phyloP scores from a whole-genome alignment of 768 basidiomycete species.

The Boletellus ananas region DNA sequence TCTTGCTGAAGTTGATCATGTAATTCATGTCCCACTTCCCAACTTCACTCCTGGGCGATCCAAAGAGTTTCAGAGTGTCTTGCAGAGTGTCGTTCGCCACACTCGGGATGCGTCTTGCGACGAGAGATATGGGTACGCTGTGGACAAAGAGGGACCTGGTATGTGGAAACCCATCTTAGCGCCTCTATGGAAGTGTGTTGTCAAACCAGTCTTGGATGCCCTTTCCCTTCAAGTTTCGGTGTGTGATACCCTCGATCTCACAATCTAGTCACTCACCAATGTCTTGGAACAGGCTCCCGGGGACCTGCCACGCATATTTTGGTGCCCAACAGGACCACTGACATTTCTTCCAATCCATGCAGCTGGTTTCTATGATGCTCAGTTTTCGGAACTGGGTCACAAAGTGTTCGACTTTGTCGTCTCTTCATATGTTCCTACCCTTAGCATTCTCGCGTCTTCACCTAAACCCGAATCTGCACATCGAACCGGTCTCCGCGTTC shows the following conservation, averaged over 20 bases:
- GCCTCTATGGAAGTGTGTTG: not conserved
- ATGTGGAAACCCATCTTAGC: not conserved
- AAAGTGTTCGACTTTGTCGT: not conserved
- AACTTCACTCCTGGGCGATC: not conserved
- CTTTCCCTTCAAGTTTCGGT: not conserved
- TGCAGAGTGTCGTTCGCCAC: not conserved
- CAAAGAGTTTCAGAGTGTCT: not conserved
- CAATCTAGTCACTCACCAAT: not conserved
- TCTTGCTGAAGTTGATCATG: not conserved
- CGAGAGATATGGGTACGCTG: not conserved
- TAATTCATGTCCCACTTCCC: not conserved
- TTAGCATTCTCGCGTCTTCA: slow-evolving; percentile 13
- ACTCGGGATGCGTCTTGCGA: not conserved
- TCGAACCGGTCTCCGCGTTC: not conserved
- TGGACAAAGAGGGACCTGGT: no score
- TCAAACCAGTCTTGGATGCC: slow-evolving; percentile 1
- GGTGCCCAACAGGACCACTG: slow-evolving; percentile 1
- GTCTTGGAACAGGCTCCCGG: not conserved
- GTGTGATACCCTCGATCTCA: not conserved
- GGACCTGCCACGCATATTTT: not conserved
- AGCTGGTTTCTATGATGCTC: not conserved
- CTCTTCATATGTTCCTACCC: slow-evolving; percentile 30
- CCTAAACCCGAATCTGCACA: not conserved
- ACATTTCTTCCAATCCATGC: slow-evolving; percentile 1
- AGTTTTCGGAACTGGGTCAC: not conserved